Evolutionary conservation across 2,329 filamentous ascomycete species (phyloP).

Genomic region (Cryphonectria naterciae): DNA sequence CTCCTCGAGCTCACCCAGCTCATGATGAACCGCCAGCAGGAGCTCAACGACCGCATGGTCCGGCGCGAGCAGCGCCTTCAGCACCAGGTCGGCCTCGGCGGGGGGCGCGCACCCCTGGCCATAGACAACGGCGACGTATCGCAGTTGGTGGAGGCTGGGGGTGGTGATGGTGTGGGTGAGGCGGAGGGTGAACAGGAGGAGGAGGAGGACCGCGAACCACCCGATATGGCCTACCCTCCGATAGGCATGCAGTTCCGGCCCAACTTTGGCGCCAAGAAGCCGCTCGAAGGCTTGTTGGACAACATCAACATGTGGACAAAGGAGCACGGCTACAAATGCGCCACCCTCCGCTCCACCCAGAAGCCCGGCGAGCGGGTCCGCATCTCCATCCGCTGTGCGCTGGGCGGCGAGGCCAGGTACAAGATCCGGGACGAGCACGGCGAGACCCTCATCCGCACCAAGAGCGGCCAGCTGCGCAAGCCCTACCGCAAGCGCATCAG

Average conservation of each 20-base stretch:
- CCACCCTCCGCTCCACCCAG: constrained; percentile 29
- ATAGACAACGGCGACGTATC: constrained; percentile 23
- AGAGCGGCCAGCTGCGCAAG: constrained; percentile 30
- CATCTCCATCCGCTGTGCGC: constrained; percentile 27
- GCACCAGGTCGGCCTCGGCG: constrained; percentile 26
- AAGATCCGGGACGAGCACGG: constrained; percentile 30
- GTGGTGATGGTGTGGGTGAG: not conserved
- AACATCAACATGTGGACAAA: constrained; percentile 31
- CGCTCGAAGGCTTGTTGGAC: constrained; percentile 29
- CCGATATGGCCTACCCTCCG: constrained; percentile 30
- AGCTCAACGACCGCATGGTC: constrained; percentile 30
- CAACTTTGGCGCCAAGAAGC: constrained; percentile 30
- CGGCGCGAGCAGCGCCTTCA: constrained; percentile 28
- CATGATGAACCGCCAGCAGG: constrained; percentile 31
- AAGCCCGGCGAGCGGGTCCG: constrained; percentile 29
- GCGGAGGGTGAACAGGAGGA: constrained; percentile 6
- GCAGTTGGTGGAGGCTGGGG: constrained; percentile 16
- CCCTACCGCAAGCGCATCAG: constrained; percentile 31
- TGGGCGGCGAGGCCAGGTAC: constrained; percentile 30
- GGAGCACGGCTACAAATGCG: constrained; percentile 30
- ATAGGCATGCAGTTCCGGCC: constrained; percentile 31
- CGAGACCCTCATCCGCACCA: constrained; percentile 29
- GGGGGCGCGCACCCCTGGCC: constrained; percentile 25
- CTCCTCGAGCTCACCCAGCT: constrained; percentile 31
- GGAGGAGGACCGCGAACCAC: constrained; percentile 28